Evolutionary conservation across 2,329 filamentous ascomycete genomes (phyloP), one percentile per base, ranked within the genome.

Genomic region (Rhynchosporium agropyri): DNA sequence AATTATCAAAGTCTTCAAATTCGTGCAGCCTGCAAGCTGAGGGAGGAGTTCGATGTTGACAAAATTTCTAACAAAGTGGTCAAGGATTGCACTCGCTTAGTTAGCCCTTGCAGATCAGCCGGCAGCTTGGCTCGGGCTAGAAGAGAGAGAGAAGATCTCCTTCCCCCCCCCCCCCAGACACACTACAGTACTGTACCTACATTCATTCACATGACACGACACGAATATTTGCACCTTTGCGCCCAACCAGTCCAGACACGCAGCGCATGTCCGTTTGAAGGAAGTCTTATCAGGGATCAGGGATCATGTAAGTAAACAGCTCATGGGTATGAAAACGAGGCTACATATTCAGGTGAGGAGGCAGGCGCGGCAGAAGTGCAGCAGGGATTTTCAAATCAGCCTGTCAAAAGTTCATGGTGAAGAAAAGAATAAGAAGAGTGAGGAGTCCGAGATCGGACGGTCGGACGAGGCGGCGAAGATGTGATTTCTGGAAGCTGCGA

Each of bases 261-360:
- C 55, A 36, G 42, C 38, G 58, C 49, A 53, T 64, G 59, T 51
- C 36, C 56, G 63, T 67, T 63, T 62, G 59, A 67, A 67, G 65
- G 59, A 67, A 67, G 65, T 67, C 45, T 67, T 67, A 64, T 67
- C 65, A 63, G 61, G 62, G 58, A 45, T 57, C 45, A 28, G 33
- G 48, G 20, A 20, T 20, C 20, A 20, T 20, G 20, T 20, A 20
- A 20, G 20, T 60, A 62, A 62, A 65, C 60, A 59, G 46, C 60
- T 20, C 20, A 20, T 20, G 20, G 20, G 20, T 20, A 20, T 20
- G 20, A 20, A 20, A 20, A 20, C 31, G 43, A 49, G 56, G 15
- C 56, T 58, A 31, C 56, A 50, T 20, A 20, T 46, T 38, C 13
- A 28, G 49, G 56, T 49, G 57, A 43, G 62, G 62, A 55, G 42